phyloP scores from a whole-genome alignment of 1,139 yeast species.

The Yamadazyma epiphylla region DNA sequence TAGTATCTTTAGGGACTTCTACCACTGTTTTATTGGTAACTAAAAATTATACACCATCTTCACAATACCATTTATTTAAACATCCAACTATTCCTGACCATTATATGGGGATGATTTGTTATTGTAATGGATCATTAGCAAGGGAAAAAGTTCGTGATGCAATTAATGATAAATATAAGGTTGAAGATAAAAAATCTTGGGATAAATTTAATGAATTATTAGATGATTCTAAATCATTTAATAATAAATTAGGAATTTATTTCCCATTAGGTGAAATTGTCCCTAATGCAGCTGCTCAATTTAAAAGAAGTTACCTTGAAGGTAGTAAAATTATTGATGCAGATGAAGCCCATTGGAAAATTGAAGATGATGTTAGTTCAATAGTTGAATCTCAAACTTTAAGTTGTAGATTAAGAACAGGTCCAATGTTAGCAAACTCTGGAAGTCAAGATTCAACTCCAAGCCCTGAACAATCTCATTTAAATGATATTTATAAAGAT shows the following conservation, averaged over 20 bases:
- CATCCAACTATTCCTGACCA: constrained; percentile 78
- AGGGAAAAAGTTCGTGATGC: constrained; percentile 71
- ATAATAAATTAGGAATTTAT: constrained; percentile 65
- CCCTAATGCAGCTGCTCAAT: constrained; percentile 69
- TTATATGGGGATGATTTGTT: constrained; percentile 95
- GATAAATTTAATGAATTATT: constrained; percentile 57
- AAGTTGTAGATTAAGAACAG: constrained; percentile 75
- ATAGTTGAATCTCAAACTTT: constrained; percentile 86
- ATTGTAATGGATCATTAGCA: constrained; percentile 87
- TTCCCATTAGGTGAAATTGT: constrained; percentile 89
- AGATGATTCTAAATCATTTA: constrained; percentile 30
- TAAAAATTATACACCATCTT: constrained; percentile 71
- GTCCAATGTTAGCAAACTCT: constrained; percentile 53
- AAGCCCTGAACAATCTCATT: constrained; percentile 12
- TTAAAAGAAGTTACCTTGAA: constrained; percentile 41
- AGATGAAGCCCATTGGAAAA: constrained; percentile 27
- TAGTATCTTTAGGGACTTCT: constrained; percentile 83
- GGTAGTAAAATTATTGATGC: constrained; percentile 9
- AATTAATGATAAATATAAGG: constrained; percentile 45
- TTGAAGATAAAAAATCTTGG: constrained; percentile 48
- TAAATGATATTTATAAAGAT: constrained; percentile 19
- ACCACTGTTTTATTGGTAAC: constrained; percentile 84
- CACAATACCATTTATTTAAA: constrained; percentile 78
- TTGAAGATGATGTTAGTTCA: constrained; percentile 67
- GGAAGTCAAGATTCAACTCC: constrained; percentile 14